These are phyloP conservation scores for Talaromyces proteolyticus DNA, from an alignment of 495 filamentous ascomycete genomes.

Conservation along the genomic window DNA sequence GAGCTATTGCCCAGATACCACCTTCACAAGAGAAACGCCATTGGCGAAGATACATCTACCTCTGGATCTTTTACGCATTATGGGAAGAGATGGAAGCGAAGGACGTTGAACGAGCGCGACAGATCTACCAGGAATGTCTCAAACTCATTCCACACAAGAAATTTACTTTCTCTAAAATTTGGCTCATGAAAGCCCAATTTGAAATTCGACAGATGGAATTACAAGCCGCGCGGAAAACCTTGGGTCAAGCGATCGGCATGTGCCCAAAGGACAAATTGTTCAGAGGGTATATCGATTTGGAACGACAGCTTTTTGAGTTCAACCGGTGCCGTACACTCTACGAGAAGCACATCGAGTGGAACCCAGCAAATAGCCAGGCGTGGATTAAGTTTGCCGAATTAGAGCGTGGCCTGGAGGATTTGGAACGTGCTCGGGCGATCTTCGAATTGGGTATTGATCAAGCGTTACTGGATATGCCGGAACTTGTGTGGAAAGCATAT, in stretches of 20 bases:
- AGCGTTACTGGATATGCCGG: conserved; percentile 89
- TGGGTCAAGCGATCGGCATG: conserved; percentile 87
- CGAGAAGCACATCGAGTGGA: conserved; percentile 89
- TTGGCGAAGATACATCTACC: conserved; percentile 94
- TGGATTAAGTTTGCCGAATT: conserved; percentile 96
- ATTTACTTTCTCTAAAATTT: conserved; percentile 96
- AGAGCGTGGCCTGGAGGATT: conserved; percentile 82
- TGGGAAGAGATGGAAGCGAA: conserved; percentile 86
- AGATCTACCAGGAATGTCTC: conserved; percentile 86
- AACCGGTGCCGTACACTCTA: conserved; percentile 83
- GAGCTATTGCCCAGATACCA: conserved; percentile 92
- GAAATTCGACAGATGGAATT: conserved; percentile 85
- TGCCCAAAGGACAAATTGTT: conserved; percentile 95
- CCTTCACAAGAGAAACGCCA: conserved; percentile 96
- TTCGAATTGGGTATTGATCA: conserved; percentile 88
- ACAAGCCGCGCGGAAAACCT: conserved; percentile 71
- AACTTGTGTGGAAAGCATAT: conserved; percentile 93
- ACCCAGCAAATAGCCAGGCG: conserved; percentile 78
- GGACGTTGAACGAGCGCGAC: conserved; percentile 73
- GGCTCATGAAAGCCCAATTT: conserved; percentile 90
- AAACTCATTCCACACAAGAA: conserved; percentile 89
- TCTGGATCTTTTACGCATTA: conserved; percentile 95
- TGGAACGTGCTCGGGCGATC: conserved; percentile 81
- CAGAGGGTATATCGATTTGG: conserved; percentile 86
- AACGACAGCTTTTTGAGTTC: conserved; percentile 90